Evolutionary conservation across 192 early-diverging fungal species (phyloP).

Genomic region (Coemansia sp.): DNA sequence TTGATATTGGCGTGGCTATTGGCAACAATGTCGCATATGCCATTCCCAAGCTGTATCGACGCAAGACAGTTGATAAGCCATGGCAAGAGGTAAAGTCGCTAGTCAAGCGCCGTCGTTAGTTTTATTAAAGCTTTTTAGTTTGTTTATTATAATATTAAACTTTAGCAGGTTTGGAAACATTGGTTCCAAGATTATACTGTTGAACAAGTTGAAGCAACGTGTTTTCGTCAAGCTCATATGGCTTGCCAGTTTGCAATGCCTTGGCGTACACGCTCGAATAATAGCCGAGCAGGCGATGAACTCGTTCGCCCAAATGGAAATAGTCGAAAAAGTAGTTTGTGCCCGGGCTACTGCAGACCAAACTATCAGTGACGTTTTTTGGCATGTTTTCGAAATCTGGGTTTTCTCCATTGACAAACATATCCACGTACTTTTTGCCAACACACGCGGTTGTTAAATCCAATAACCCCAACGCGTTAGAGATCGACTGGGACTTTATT

Average conservation of each 20-base stretch:
- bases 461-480: not conserved
- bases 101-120: not conserved
- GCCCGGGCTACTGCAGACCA: conserved; percentile 24
- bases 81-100: conserved; percentile 15
- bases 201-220: conserved; percentile 15
- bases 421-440: not conserved
- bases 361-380: conserved; percentile 2
- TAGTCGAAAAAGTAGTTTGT: conserved; percentile 40
- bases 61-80: conserved; percentile 13
- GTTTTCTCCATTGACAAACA: not conserved
- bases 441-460: not conserved
- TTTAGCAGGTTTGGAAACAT: conserved; percentile 25
- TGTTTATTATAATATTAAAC: not conserved
- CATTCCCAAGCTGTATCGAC: conserved; percentile 13
- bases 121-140: not conserved
- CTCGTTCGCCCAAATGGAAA: conserved; percentile 33
- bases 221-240: conserved; percentile 13
- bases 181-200: conserved; percentile 31
- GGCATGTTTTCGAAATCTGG: not conserved
- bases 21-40: conserved; percentile 27
- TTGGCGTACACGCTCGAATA: conserved; percentile 13
- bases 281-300: conserved; percentile 40
- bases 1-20: conserved; percentile 44
- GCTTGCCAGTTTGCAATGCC: conserved; percentile 5
- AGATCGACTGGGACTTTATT: conserved; percentile 11